phyloP scores from a whole-genome alignment of 169 alveolate genomes.

The Eimeria maxima region DNA sequence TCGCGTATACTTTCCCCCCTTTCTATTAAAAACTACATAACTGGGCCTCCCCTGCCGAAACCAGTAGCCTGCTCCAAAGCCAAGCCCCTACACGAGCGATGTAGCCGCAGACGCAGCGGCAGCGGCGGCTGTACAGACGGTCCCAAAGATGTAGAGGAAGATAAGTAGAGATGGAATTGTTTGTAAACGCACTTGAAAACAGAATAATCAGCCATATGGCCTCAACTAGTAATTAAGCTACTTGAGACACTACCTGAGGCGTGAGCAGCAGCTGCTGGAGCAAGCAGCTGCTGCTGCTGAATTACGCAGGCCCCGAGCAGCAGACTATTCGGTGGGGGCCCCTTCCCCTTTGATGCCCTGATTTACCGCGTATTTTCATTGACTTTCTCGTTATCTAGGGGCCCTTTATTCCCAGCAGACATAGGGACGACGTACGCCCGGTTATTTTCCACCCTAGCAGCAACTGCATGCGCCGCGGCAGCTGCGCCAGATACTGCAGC shows the following conservation, averaged over 20 bases:
- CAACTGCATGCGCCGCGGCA: slow-evolving; percentile 68
- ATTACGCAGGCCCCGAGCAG: slow-evolving; percentile 70
- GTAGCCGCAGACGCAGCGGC: not conserved
- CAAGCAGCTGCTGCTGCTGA: slow-evolving; percentile 72
- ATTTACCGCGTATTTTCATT: slow-evolving; percentile 16
- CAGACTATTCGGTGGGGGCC: slow-evolving; percentile 67
- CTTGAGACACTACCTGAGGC: slow-evolving; percentile 50
- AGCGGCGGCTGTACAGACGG: slow-evolving; percentile 11
- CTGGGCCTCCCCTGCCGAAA: not conserved
- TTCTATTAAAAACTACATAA: not conserved
- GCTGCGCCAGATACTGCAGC: slow-evolving; percentile 45
- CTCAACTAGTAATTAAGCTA: not conserved
- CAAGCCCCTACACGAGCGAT: slow-evolving; percentile 61
- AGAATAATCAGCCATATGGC: not conserved
- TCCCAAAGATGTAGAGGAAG: not conserved
- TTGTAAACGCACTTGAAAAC: not conserved
- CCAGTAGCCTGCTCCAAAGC: slow-evolving; percentile 9
- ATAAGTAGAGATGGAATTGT: not conserved
- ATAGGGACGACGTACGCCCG: slow-evolving; percentile 37
- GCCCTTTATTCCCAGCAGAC: slow-evolving; percentile 42
- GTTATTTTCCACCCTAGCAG: slow-evolving; percentile 47
- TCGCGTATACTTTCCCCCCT: not conserved
- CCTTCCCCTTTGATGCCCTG: slow-evolving; percentile 45
- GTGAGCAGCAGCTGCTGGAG: slow-evolving; percentile 71
- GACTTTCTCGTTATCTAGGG: slow-evolving; percentile 21